Conservation (phyloP, 148 eudicot genomes). For the Camellia granthamiana region DNA sequence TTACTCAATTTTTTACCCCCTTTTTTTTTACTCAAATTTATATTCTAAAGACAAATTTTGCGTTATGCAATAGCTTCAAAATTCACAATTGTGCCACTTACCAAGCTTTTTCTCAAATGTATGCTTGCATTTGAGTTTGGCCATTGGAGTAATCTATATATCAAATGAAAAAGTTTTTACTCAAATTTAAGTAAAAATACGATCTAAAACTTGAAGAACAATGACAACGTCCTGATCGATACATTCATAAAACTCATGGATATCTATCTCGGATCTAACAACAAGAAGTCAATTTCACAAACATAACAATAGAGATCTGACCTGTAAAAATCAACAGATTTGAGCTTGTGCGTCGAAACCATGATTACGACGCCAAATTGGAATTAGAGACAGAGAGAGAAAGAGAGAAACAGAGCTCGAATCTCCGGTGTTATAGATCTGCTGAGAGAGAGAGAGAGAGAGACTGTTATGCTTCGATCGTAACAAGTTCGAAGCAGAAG, state of each 20-base stretch:
- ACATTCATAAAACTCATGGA: background rate
- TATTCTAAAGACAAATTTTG: background rate
- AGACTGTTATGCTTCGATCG: background rate
- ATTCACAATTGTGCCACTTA: no score
- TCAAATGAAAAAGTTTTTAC: no score
- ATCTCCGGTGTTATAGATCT: background rate
- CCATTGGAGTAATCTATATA: no score
- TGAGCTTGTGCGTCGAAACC: slow-evolving; percentile 75
- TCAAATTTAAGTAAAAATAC: no score
- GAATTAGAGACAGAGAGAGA: background rate
- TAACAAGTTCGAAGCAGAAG: background rate
- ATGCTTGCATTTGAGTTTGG: no score
- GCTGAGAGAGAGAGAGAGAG: background rate
- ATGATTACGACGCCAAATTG: background rate
- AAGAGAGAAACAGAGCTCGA: slow-evolving; percentile 1
- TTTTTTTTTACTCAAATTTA: background rate
- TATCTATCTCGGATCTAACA: background rate
- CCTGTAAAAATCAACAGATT: slow-evolving; percentile 96
- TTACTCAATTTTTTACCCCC: no score
- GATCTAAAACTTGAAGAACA: no score
- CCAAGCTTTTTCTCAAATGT: no score
- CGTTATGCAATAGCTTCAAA: no score
- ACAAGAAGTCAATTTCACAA: background rate
- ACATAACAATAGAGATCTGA: slow-evolving; percentile 20
- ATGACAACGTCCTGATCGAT: background rate